phyloP scores from a whole-genome alignment of 768 basidiomycete genomes.

The Hysterangium stoloniferum region DNA sequence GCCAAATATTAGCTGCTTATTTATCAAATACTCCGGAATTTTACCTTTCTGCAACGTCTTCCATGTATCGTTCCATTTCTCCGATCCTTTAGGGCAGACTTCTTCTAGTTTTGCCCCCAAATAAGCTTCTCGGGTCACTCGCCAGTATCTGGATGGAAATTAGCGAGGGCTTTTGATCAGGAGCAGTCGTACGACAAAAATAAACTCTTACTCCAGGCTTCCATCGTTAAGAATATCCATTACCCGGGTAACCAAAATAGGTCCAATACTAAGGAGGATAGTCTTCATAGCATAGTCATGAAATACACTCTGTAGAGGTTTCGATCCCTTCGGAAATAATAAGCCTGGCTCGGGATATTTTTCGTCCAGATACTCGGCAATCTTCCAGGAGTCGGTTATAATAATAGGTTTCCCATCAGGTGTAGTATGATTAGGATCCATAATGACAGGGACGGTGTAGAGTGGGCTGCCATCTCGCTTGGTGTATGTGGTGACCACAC shows the following conservation, averaged over 20 bases:
- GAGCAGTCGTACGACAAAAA: background rate
- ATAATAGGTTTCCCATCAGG: constrained; percentile 25
- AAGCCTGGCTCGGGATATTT: constrained; percentile 37
- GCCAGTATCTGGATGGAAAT: constrained; percentile 25
- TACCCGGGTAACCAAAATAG: constrained; percentile 51
- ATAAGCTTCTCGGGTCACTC: constrained; percentile 25
- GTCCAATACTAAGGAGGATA: constrained; percentile 36
- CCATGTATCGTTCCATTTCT: constrained; percentile 30
- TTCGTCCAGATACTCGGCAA: constrained; percentile 44
- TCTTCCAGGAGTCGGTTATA: constrained; percentile 36
- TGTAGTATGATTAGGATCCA: constrained; percentile 35
- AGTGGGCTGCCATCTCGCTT: constrained; percentile 42
- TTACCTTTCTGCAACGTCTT: constrained; percentile 25
- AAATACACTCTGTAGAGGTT: constrained; percentile 35
- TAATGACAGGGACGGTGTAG: constrained; percentile 45
- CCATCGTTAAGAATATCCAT: background rate
- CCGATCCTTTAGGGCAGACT: constrained; percentile 23
- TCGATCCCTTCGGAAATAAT: constrained; percentile 31
- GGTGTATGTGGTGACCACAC: constrained; percentile 9
- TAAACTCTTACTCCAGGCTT: constrained; percentile 3
- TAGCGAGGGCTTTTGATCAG: background rate
- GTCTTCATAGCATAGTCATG: constrained; percentile 16
- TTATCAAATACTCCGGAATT: constrained; percentile 12
- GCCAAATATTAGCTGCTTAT: background rate
- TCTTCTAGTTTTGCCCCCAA: constrained; percentile 33